Evolutionary conservation across 1,139 yeast species (phyloP).

Genomic region (Meyerozyma carpophila): DNA sequence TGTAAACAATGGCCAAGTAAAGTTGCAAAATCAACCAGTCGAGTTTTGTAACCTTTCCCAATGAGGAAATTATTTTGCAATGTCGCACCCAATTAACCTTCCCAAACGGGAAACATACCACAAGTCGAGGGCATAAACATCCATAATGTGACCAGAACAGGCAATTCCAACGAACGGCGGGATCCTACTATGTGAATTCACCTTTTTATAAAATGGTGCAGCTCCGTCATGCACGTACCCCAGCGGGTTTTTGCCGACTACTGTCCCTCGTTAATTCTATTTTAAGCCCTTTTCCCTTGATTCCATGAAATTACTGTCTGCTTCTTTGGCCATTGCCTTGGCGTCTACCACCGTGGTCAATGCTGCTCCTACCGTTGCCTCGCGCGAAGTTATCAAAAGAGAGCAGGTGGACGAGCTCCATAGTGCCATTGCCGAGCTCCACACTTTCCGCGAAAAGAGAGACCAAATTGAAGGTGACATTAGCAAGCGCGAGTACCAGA

Average conservation of each 20-base stretch:
- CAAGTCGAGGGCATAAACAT: not conserved
- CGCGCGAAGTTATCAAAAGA: conserved; percentile 10
- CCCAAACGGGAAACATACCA: conserved; percentile 1
- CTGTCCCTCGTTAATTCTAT: conserved; percentile 1
- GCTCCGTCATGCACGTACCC: not conserved
- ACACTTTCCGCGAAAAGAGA: conserved; percentile 6
- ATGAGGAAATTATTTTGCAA: conserved; percentile 3
- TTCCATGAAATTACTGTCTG: conserved; percentile 8
- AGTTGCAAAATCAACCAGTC: not conserved
- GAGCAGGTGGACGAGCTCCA: conserved; percentile 4
- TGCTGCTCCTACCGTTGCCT: conserved; percentile 10
- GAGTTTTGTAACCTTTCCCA: conserved; percentile 1
- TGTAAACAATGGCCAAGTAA: not conserved
- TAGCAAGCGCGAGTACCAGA: conserved; percentile 19
- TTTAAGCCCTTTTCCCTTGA: conserved; percentile 3
- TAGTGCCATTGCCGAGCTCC: conserved; percentile 6
- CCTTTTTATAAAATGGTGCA: not conserved
- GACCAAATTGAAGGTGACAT: conserved; percentile 1
- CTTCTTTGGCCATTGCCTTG: conserved; percentile 6
- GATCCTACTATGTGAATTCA: not conserved
- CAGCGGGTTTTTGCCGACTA: not conserved
- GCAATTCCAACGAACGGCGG: not conserved
- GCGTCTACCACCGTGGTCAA: conserved; percentile 5
- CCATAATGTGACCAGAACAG: not conserved
- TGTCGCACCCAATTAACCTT: not conserved